Percentiles rank a stretch among this genome's conserved stretches.
These are phyloP conservation scores for Plectosphaerella sp. DNA, from an alignment of 2,329 filamentous ascomycete species.

Conservation along the genomic window DNA sequence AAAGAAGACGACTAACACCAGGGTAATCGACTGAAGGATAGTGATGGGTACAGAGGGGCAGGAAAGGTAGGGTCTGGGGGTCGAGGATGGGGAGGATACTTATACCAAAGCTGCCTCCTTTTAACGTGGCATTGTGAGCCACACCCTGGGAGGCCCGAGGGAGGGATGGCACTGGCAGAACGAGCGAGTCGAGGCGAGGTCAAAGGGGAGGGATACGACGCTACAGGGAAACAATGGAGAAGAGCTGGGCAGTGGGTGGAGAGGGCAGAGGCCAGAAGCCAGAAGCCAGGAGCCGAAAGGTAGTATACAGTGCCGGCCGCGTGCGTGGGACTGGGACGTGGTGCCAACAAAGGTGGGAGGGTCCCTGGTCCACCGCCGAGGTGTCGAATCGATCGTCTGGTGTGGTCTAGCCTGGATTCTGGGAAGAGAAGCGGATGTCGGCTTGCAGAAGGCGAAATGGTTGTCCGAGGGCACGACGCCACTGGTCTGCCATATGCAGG, in stretches of 20 bases:
- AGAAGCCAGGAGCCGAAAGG: too few relatives aligned
- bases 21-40: slow-evolving; percentile 7
- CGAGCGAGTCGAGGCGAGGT: background rate
- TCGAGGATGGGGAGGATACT: background rate
- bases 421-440: too few relatives aligned
- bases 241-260: too few relatives aligned
- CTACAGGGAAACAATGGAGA: background rate
- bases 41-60: slow-evolving; percentile 9
- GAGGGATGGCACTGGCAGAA: background rate
- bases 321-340: background rate
- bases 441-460: background rate
- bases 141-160: background rate
- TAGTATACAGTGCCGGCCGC: too few relatives aligned
- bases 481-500: background rate
- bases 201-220: background rate
- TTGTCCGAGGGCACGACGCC: background rate
- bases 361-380: background rate
- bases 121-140: too few relatives aligned
- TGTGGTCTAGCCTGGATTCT: too few relatives aligned
- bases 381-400: too few relatives aligned
- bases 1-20: slow-evolving; percentile 8
- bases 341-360: background rate
- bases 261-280: too few relatives aligned
- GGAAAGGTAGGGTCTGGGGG: background rate
- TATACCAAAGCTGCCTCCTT: background rate